Evolutionary conservation across 768 basidiomycete genomes (phyloP).

Genomic region (Leccinellum rugosiceps): DNA sequence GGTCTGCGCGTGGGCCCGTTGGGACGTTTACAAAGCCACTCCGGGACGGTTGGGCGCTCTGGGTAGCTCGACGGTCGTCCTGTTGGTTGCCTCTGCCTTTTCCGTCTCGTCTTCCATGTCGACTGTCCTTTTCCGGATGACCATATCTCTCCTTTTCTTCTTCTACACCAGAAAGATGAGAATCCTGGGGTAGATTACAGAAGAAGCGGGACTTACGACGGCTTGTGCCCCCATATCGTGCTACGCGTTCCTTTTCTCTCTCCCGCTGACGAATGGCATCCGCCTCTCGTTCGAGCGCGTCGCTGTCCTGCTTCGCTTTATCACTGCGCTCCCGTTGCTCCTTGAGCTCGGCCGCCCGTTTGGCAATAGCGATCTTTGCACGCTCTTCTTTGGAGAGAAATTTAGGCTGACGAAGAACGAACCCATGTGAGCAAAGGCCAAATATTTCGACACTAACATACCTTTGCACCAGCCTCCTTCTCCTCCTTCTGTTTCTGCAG

Average conservation of each 20-base stretch:
- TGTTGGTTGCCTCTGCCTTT: slow-evolving; percentile 35
- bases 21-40: slow-evolving; percentile 68
- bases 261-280: slow-evolving; percentile 59
- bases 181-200: neutral
- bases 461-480: slow-evolving; percentile 89
- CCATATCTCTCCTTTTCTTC: slow-evolving; percentile 47
- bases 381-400: slow-evolving; percentile 93
- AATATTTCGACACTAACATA: slow-evolving; percentile 26
- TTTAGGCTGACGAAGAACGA: slow-evolving; percentile 69
- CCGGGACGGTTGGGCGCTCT: slow-evolving; percentile 33
- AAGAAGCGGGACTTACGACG: slow-evolving; percentile 26
- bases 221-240: slow-evolving; percentile 39
- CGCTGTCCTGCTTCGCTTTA: slow-evolving; percentile 54
- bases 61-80: slow-evolving; percentile 36
- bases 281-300: slow-evolving; percentile 72
- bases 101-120: slow-evolving; percentile 40
- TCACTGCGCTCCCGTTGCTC: slow-evolving; percentile 70
- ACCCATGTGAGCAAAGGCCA: neutral
- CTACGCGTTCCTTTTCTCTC: slow-evolving; percentile 33
- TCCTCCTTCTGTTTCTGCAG: slow-evolving; percentile 85
- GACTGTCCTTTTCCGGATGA: slow-evolving; percentile 48
- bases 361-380: slow-evolving; percentile 82
- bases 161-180: slow-evolving; percentile 34
- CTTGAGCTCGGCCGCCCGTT: slow-evolving; percentile 79
- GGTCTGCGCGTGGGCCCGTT: slow-evolving; percentile 80